These are phyloP conservation scores for Chrysoporthe austroafricana DNA, from an alignment of 2,329 filamentous ascomycete genomes.

Conservation along the genomic window DNA sequence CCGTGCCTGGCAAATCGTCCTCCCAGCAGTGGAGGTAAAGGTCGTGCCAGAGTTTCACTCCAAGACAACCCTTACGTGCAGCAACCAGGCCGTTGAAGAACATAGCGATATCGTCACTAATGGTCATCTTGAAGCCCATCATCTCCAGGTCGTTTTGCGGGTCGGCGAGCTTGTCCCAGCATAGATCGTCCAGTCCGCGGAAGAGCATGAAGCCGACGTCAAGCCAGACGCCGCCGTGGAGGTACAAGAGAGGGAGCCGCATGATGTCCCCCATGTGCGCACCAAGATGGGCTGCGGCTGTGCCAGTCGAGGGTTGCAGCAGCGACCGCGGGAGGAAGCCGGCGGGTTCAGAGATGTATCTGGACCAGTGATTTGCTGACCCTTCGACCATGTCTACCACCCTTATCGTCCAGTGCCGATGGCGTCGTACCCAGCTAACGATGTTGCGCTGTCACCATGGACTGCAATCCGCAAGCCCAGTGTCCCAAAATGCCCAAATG, in stretches of 20 bases:
- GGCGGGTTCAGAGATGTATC: constrained; percentile 31
- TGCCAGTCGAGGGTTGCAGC: neutral
- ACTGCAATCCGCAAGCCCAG: constrained; percentile 42
- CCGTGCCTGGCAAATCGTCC: constrained; percentile 31
- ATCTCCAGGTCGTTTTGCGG: constrained; percentile 37
- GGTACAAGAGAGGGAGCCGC: constrained; percentile 42
- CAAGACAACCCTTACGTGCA: constrained; percentile 44
- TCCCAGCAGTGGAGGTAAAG: constrained; percentile 43
- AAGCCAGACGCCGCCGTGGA: constrained; percentile 44
- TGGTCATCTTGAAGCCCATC: constrained; percentile 40
- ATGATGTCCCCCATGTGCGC: constrained; percentile 49
- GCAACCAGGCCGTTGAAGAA: constrained; percentile 36
- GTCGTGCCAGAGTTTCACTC: constrained; percentile 49
- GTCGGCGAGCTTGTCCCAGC: constrained; percentile 39
- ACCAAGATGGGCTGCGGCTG: constrained; percentile 24
- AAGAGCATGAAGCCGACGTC: constrained; percentile 43
- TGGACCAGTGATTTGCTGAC: constrained; percentile 35
- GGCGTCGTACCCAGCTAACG: constrained; percentile 47
- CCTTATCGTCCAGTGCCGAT: constrained; percentile 46
- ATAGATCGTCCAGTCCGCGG: constrained; percentile 39
- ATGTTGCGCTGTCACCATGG: constrained; percentile 44
- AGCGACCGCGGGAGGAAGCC: neutral
- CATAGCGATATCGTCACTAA: constrained; percentile 16
- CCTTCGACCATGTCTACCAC: constrained; percentile 40
- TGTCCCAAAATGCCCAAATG: constrained; percentile 51